phyloP scores from a whole-genome alignment of 192 early-diverging fungal species.

The Ambispora gerdemannii region DNA sequence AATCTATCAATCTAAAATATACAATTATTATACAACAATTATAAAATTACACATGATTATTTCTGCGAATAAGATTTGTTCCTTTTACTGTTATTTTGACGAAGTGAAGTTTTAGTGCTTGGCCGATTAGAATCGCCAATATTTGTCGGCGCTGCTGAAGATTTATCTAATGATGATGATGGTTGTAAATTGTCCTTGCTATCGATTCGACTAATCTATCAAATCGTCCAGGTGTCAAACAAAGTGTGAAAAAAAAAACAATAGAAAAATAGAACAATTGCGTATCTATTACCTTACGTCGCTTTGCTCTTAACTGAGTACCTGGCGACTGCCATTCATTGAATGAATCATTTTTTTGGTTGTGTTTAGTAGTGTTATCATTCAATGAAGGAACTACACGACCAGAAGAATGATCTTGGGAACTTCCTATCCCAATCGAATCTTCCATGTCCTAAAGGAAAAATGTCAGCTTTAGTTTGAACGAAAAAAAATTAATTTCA shows the following conservation, averaged over 20 bases:
- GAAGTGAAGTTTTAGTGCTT: not conserved
- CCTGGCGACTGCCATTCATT: slow-evolving; percentile 12
- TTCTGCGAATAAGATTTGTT: not conserved
- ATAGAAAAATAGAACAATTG: not conserved
- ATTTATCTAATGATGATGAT: too few relatives aligned
- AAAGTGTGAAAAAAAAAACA: not conserved
- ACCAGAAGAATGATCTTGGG: too few relatives aligned
- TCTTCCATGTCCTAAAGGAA: too few relatives aligned
- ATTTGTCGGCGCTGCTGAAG: not conserved
- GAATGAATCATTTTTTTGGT: not conserved
- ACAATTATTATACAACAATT: too few relatives aligned
- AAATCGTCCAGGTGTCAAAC: too few relatives aligned
- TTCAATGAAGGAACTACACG: not conserved
- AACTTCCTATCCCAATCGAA: too few relatives aligned
- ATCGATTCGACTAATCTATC: not conserved
- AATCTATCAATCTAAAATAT: too few relatives aligned
- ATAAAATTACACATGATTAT: not conserved
- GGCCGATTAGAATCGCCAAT: not conserved
- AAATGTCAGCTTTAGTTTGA: too few relatives aligned
- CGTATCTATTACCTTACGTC: slow-evolving; percentile 9
- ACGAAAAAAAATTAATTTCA: not conserved
- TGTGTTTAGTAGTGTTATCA: too few relatives aligned
- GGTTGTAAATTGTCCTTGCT: not conserved
- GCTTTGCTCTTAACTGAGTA: not conserved
- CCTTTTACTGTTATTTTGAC: not conserved